phyloP scores from a whole-genome alignment of 2,329 filamentous ascomycete species.

The Paecilomyces variotii region DNA sequence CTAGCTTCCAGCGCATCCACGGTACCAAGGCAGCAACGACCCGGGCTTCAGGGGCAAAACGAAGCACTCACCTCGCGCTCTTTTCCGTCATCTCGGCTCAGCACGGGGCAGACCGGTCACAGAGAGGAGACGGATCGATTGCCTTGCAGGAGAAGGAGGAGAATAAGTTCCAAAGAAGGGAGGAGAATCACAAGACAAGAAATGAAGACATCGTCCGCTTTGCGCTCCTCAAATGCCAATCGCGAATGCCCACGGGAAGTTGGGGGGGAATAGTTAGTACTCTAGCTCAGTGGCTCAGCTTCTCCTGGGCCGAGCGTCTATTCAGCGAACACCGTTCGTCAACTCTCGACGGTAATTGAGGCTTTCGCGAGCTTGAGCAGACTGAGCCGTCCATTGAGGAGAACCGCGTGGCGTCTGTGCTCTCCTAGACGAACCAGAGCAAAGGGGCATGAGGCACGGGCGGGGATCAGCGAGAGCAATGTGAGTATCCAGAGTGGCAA shows the following conservation, averaged over 20 bases:
- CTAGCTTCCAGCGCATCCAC: slow-evolving; percentile 8
- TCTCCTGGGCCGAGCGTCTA: background rate
- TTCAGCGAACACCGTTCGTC: background rate
- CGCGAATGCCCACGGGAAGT: background rate
- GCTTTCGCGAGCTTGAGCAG: background rate
- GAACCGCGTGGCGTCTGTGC: background rate
- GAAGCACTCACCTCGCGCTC: slow-evolving; percentile 20
- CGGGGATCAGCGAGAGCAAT: background rate
- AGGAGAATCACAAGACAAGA: slow-evolving; percentile 2
- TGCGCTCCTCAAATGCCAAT: background rate
- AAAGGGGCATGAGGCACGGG: background rate
- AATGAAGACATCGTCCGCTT: background rate
- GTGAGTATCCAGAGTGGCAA: background rate
- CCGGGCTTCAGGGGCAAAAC: background rate
- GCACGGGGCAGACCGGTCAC: slow-evolving; percentile 1
- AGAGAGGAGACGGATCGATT: background rate
- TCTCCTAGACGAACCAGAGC: background rate
- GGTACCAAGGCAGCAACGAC: slow-evolving; percentile 8
- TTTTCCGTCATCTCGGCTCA: slow-evolving; percentile 21
- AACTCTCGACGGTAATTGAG: background rate
- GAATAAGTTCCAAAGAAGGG: background rate
- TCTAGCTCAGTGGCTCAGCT: background rate
- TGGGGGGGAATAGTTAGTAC: background rate
- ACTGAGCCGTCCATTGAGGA: background rate
- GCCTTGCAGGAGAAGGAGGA: background rate